Base-by-base conservation (phyloP, 345 rosid genomes). In the Corymbia maculata region DNA sequence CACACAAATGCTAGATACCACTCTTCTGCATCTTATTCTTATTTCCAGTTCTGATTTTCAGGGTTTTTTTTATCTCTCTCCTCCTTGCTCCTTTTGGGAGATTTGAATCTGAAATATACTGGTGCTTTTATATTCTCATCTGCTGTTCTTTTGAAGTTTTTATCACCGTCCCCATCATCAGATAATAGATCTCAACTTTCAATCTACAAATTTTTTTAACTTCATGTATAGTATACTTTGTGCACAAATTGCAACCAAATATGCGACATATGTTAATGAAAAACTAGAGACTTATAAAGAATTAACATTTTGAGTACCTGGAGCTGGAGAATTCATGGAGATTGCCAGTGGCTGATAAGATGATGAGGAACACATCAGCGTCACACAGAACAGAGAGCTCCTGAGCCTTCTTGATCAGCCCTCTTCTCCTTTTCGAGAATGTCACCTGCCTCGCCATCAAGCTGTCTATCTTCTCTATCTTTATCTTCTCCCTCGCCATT, bases 361-460 rank as follows among this genome's bases (percentile, higher is more conserved):
- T 85, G 87, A 94, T 89, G 86, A 94, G 87, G 70, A 92, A 93
- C 88, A 92, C 92, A 61, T 93, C 94, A 22, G 93, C 95, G 89
- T 94, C 95, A 13, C 93, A 92, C 24, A 93, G 92, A 84, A 93
- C 94, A 1, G 96, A 90, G 52, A 94, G 95, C 92, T 94, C 96
- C 85, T 90, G 89, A 51, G 95, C 95, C 90, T 94, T 93, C 91
- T 94, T 94, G 89, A 93, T 89, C 50, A 94, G 92, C 15, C 96
- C 95, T 88, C 94, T 87, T 44, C 96, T 92, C 85, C 96, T 89
- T 92, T 94, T 57, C 64, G n/a, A 57, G 89, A 94, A 94, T 61
- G 96, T 93, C 86, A 94, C 94, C 89, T 93, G 94, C 91, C 96
- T 93, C 4, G 96, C 96, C 6, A 94, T 92, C 51, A 92, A 66